Percentiles rank a stretch among this genome's conserved stretches.
Evolutionary conservation across 1,284 basidiomycete species (phyloP).

Genomic region (Quambalaria eucalypti): DNA sequence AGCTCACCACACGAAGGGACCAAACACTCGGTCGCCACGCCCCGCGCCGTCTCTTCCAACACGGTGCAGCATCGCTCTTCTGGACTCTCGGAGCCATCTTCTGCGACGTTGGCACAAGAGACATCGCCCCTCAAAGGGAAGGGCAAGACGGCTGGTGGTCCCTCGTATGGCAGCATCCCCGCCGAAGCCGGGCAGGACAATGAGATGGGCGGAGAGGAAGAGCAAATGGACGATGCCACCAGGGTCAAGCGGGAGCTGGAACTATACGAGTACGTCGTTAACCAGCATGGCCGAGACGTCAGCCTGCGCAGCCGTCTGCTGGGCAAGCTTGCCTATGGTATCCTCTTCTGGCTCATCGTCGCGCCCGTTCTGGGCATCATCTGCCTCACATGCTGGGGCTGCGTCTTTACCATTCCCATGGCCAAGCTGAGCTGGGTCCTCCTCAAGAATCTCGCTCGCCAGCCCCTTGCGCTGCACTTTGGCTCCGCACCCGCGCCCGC

Average conservation of each 20-base stretch:
- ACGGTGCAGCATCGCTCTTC: no score
- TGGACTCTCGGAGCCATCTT: no score
- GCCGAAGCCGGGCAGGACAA: constrained; percentile 15
- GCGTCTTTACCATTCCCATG: constrained; percentile 94
- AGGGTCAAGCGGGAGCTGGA: constrained; percentile 27
- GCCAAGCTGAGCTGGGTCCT: constrained; percentile 91
- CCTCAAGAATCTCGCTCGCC: constrained; percentile 68
- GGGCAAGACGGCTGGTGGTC: constrained; percentile 8
- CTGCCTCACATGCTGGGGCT: constrained; percentile 76
- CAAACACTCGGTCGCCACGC: background rate
- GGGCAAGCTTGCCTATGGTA: constrained; percentile 36
- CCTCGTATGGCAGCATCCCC: background rate
- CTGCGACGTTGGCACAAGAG: constrained; percentile 4
- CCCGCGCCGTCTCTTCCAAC: background rate
- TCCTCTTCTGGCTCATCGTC: constrained; percentile 75
- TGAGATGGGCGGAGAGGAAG: constrained; percentile 11
- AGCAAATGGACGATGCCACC: constrained; percentile 1
- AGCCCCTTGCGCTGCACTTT: constrained; percentile 82
- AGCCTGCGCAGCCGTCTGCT: constrained; percentile 19
- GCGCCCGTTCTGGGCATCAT: constrained; percentile 65
- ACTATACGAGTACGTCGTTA: constrained; percentile 40
- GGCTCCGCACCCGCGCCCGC: constrained; percentile 51
- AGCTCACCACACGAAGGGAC: background rate
- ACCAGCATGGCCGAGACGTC: constrained; percentile 33
- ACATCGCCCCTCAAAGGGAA: constrained; percentile 24